Base-by-base conservation (phyloP, 1,284 basidiomycete species). In the Cutaneotrichosporon sp. region DNA sequence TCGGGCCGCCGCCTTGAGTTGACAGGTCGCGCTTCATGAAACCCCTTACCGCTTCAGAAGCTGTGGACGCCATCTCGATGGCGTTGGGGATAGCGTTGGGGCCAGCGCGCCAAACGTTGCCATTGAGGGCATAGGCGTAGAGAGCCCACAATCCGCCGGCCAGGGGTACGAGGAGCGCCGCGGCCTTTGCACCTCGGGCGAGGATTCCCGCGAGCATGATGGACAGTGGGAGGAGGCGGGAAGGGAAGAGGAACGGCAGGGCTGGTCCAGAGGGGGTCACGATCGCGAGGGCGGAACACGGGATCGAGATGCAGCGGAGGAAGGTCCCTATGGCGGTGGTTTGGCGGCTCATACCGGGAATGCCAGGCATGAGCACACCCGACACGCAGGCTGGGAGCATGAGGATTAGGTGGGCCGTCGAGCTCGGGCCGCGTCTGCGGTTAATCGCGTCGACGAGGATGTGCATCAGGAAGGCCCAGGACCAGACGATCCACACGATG, bases 121-220 rank as follows among this genome's bases (percentile, higher is more conserved):
- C 68, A 56, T 66, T 69, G 49, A 69, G 46, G 1, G 68, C 63
- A 40, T 63, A 69, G 2, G 68, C 65, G 30, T 61, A 64, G n/a
- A 69, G 50, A 2, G 61, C 61, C 65, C 65, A 69, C 9, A 69
- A 51, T 0, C 46, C 30, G 9, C 59, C 61, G 2, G 63, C 63
- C 10, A 66, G 55, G 16, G 68, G 68, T 21, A 69, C 40, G 40
- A 69, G 58, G 18, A 69, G 63, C 3, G 68, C 65, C 4, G 65
- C 65, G 2, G 68, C 65, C 34, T 62, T 63, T 16, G 68, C 65
- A 6, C 68, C 68, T 9, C 68, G 65, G 7, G 68, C 65, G 21
- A 69, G 63, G 34, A 69, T 63, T 32, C 63, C 68, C 10, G 58
- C 65, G 4, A 69, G 63, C 16, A 69, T 56, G 26, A 46, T 66